Evolutionary conservation across 805 yeast species (phyloP).

Genomic region (Candida tallmaniae): DNA sequence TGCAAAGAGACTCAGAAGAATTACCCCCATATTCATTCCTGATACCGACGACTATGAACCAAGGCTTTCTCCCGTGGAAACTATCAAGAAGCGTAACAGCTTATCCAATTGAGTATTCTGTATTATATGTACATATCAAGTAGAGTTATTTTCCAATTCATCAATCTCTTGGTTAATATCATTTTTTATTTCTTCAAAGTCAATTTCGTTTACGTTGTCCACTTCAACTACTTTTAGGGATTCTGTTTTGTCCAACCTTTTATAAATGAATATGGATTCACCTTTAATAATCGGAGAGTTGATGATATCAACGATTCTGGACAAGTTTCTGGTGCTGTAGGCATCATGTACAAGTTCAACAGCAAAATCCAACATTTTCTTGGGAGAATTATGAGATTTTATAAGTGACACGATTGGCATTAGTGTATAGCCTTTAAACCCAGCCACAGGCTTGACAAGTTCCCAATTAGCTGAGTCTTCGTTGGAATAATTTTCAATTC

Average conservation of each 20-base stretch:
- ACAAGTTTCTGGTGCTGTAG: constrained; percentile 1
- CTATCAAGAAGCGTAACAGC: constrained; percentile 21
- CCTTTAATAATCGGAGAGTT: constrained; percentile 15
- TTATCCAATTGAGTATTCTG: background rate
- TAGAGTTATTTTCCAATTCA: constrained; percentile 10
- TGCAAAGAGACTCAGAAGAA: constrained; percentile 30
- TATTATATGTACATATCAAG: background rate
- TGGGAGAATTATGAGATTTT: constrained; percentile 5
- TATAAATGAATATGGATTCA: constrained; percentile 27
- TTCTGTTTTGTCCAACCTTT: constrained; percentile 14
- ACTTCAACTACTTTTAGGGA: constrained; percentile 4
- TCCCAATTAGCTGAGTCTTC: constrained; percentile 18
- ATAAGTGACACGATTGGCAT: constrained; percentile 14
- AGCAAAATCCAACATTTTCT: constrained; percentile 1
- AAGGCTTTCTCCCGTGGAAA: constrained; percentile 26
- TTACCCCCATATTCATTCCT: constrained; percentile 36
- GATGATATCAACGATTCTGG: constrained; percentile 12
- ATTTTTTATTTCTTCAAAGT: constrained; percentile 14
- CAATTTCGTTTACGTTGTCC: constrained; percentile 6
- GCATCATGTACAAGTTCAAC: constrained; percentile 1
- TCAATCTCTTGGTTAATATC: constrained; percentile 22
- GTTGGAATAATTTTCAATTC: constrained; percentile 1
- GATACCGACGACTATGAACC: constrained; percentile 23
- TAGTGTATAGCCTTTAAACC: constrained; percentile 16
- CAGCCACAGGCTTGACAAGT: constrained; percentile 17